Evolutionary conservation across 768 basidiomycete genomes (phyloP), one percentile per base, ranked within the genome.

Genomic region (Leccinum uliginosum): DNA sequence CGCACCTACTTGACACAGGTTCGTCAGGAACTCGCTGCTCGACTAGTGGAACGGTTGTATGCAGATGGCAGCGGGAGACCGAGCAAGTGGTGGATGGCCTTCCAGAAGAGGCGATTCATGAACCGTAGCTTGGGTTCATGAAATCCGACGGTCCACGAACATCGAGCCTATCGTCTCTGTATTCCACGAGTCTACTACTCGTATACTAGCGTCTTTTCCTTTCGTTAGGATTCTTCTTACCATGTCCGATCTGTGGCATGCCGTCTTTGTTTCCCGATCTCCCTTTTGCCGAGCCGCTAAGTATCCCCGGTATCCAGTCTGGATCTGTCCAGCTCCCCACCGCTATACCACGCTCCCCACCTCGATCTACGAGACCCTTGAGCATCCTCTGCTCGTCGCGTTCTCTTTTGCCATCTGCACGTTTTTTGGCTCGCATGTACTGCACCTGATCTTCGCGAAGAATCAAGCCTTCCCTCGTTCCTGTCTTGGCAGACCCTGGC

Each of bases 41-140:
- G 97, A 29, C 74, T 99, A 50, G 83, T 93, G 14, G 93, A 95
- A 66, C 80, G 85, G 51, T 76, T 99, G 50, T 99, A 99, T 71
- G 91, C 87, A 38, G 93, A 96, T 70, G 94, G 94, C 6, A 88
- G 90, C 4, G 88, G 88, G 56, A 95, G 91, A 71, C 95, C 97
- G 6, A 97, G 90, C 80, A 99, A 99, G 74, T 99, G 97, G 97
- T 99, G 97, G 97, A 96, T 98, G 93, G 90, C 91, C 21, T 99
- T 98, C 85, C 93, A 95, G 74, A 98, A 97, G 83, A 83, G 95
- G 69, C 84, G 91, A 24, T 93, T 93, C 83, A 93, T 93, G 91
- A 91, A 92, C 76, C 86, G 91, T 69, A 92, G 90, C 72, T 72
- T 93, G 70, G 86, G 84, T 57, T 80, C 82, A 67, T 89, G 78